Percentiles rank a stretch among this genome's conserved stretches.
Evolutionary conservation across 1,284 basidiomycete species (phyloP).

Genomic region (Papiliotrema terrestris): DNA sequence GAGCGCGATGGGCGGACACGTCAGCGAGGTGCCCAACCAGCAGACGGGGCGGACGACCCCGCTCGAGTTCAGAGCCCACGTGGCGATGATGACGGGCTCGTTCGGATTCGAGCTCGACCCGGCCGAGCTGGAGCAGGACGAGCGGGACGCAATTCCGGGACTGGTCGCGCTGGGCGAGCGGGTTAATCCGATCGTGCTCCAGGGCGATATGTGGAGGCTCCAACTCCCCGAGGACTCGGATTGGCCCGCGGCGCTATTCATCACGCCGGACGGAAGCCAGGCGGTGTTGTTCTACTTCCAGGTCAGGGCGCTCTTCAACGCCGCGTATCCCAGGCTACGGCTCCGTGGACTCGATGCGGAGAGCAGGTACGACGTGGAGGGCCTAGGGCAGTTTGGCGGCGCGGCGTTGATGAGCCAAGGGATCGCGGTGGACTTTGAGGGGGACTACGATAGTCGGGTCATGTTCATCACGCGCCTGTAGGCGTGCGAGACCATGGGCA

Average conservation of each 20-base stretch:
- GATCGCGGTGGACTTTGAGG: constrained; percentile 1
- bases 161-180: constrained; percentile 18
- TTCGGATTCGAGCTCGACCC: constrained; percentile 38
- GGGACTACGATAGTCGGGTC: constrained; percentile 1
- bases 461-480: not conserved
- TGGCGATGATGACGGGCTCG: constrained; percentile 37
- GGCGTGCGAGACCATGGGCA: not conserved
- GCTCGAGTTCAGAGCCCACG: constrained; percentile 36
- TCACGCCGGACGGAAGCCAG: constrained; percentile 3
- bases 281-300: constrained; percentile 19
- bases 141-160: constrained; percentile 14
- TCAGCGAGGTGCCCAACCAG: constrained; percentile 33
- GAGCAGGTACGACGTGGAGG: constrained; percentile 16
- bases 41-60: constrained; percentile 26
- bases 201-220: constrained; percentile 28
- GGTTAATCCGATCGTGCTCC: constrained; percentile 23
- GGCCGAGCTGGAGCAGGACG: constrained; percentile 13
- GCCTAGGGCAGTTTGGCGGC: constrained; percentile 5
- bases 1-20: constrained; percentile 28
- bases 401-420: constrained; percentile 15
- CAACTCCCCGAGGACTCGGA: constrained; percentile 18
- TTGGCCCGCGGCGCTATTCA: constrained; percentile 28
- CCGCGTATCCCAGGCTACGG: constrained; percentile 10
- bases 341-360: constrained; percentile 17
- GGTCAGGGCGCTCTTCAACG: not conserved